phyloP scores from a whole-genome alignment of 768 basidiomycete species.

The Candolleomyces aberdarensis region DNA sequence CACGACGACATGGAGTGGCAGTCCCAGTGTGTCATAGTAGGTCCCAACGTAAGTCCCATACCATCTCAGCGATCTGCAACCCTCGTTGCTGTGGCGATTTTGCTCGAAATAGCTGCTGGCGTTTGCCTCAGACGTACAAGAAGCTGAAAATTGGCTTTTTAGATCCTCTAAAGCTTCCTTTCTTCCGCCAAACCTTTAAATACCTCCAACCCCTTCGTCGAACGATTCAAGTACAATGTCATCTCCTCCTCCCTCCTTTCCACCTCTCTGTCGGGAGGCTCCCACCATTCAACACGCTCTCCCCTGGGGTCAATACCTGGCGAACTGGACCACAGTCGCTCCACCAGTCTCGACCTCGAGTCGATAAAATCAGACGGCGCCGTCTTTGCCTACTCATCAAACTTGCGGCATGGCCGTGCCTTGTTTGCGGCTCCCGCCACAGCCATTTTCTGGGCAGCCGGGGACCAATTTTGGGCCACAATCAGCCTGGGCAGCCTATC shows the following conservation, averaged over 20 bases:
- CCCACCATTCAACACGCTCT: constrained; percentile 24
- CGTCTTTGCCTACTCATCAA: constrained; percentile 23
- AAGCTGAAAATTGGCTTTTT: constrained; percentile 3
- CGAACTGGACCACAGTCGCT: constrained; percentile 43
- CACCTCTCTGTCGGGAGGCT: constrained; percentile 38
- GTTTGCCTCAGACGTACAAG: not conserved
- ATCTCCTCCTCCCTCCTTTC: constrained; percentile 80
- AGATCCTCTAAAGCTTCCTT: constrained; percentile 39
- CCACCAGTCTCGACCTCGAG: constrained; percentile 27
- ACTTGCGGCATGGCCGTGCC: constrained; percentile 37
- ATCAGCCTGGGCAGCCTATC: constrained; percentile 35
- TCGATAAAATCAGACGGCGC: not conserved
- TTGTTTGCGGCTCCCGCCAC: constrained; percentile 37
- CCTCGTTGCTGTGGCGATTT: not conserved
- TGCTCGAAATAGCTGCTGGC: not conserved
- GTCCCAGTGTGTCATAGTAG: constrained; percentile 30
- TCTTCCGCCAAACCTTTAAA: constrained; percentile 30
- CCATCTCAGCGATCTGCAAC: not conserved
- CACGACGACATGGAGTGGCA: constrained; percentile 35
- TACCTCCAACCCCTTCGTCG: constrained; percentile 53
- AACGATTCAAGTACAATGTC: constrained; percentile 81
- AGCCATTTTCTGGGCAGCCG: constrained; percentile 39
- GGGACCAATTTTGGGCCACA: constrained; percentile 39
- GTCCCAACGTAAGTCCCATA: constrained; percentile 37
- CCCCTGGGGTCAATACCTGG: constrained; percentile 40